Evolutionary conservation across 768 basidiomycete species (phyloP).

Genomic region (Piloderma croceum): DNA sequence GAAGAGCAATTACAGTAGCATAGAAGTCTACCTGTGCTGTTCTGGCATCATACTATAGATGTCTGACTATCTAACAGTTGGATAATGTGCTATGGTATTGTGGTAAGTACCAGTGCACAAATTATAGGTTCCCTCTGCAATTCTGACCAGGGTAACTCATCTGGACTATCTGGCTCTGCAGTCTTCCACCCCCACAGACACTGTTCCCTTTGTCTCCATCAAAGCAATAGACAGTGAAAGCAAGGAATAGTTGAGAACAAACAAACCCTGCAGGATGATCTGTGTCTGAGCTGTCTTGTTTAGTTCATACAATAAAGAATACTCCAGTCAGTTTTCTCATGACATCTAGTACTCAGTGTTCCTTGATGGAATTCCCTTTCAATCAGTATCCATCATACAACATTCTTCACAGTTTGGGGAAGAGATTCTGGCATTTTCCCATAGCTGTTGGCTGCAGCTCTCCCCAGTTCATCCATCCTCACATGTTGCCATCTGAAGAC

Average conservation of each 20-base stretch:
- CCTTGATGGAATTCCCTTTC: conserved; percentile 64
- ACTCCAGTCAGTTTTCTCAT: conserved; percentile 53
- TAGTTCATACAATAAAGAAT: conserved; percentile 56
- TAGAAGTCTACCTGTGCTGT: no score
- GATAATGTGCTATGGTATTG: no score
- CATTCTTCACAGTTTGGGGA: conserved; percentile 51
- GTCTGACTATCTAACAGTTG: no score
- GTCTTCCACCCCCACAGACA: conserved; percentile 39
- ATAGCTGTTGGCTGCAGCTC: conserved; percentile 59
- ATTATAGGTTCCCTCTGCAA: conserved; percentile 24
- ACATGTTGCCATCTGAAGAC: conserved; percentile 61
- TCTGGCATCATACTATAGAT: no score
- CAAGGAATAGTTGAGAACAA: conserved; percentile 37
- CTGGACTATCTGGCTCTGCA: conserved; percentile 62
- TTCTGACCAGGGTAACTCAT: conserved; percentile 31
- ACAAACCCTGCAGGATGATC: conserved; percentile 73
- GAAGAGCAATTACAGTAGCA: no score
- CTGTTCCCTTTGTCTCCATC: conserved; percentile 47
- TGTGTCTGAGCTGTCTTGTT: conserved; percentile 52
- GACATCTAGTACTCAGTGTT: conserved; percentile 52
- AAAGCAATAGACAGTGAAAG: conserved; percentile 43
- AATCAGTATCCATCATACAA: conserved; percentile 45
- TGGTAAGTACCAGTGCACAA: no score
- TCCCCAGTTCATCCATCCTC: conserved; percentile 59
- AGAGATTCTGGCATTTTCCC: conserved; percentile 76